Conservation (phyloP, 345 rosid genomes). For the Gossypium raimondii region DNA sequence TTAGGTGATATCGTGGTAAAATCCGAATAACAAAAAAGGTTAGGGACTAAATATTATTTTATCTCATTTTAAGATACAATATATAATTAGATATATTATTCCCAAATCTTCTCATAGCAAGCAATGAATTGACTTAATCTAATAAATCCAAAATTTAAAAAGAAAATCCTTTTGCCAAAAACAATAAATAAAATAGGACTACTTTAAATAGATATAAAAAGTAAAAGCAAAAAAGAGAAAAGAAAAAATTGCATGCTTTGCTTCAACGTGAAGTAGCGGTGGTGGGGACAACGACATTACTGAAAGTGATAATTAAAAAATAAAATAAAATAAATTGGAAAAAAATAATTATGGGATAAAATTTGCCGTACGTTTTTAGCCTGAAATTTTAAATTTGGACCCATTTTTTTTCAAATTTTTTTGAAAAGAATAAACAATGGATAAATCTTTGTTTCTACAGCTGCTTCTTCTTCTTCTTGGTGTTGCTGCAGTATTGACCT, state of each 20-base stretch:
- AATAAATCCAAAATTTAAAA: neutral
- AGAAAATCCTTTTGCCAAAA: neutral
- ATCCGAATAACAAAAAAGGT: no score
- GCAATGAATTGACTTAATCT: no score
- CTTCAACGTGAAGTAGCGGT: constrained; percentile 31
- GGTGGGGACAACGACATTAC: neutral
- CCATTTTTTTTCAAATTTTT: neutral
- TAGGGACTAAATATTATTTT: no score
- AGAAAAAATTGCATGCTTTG: constrained; percentile 10
- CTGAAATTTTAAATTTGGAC: neutral
- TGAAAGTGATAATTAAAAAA: neutral
- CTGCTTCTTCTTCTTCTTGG: neutral
- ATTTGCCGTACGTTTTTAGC: neutral
- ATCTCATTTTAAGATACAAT: no score
- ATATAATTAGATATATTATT: no score
- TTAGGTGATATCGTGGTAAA: no score
- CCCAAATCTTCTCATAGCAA: no score
- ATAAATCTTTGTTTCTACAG: no score
- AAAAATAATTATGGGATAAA: neutral
- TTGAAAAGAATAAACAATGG: no score
- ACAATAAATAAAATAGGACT: neutral
- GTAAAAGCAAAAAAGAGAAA: neutral
- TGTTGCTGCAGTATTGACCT: constrained; percentile 5
- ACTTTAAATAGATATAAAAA: neutral
- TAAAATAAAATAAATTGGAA: neutral